A percentile compares a stretch with the other conserved stretches of the same genome.
Conservation (phyloP, 352 stramenopile species). For the Globisporangium perplexum region DNA sequence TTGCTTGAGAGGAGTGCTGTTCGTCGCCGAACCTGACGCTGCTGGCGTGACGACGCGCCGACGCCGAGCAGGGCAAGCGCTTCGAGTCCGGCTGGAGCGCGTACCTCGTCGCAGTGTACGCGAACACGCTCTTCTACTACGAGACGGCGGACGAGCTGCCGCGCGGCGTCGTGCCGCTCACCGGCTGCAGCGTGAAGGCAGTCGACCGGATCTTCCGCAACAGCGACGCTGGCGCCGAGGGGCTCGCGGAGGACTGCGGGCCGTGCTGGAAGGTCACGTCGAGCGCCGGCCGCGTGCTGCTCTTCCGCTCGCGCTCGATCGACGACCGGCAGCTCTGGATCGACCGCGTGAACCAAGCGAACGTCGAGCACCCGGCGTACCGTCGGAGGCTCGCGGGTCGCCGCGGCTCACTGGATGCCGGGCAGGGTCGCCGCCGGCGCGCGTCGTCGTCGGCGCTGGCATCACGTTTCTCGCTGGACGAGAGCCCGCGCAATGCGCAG, state of each 20-base stretch:
- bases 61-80: slow-evolving; percentile 27
- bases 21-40: not conserved
- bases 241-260: slow-evolving; percentile 41
- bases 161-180: slow-evolving; percentile 43
- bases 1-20: no score
- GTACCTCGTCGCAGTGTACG: slow-evolving; percentile 56
- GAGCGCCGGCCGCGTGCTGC: slow-evolving; percentile 38
- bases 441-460: slow-evolving; percentile 24
- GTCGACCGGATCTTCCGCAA: slow-evolving; percentile 59
- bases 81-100: slow-evolving; percentile 62
- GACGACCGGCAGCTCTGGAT: slow-evolving; percentile 52
- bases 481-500: slow-evolving; percentile 11
- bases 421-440: slow-evolving; percentile 11
- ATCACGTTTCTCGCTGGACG: slow-evolving; percentile 11
- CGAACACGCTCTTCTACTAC: slow-evolving; percentile 62
- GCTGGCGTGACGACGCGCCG: not conserved
- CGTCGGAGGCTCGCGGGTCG: slow-evolving; percentile 3
- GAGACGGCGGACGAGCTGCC: slow-evolving; percentile 43
- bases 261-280: slow-evolving; percentile 75
- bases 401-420: slow-evolving; percentile 24
- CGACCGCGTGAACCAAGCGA: slow-evolving; percentile 32
- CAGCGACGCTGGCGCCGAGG: slow-evolving; percentile 18
- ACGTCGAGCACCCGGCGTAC: slow-evolving; percentile 15
- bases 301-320: slow-evolving; percentile 54
- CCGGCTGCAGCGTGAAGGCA: slow-evolving; percentile 34